Base-by-base conservation (phyloP, 208 protist genomes). In the Herpetomonas tarakana region DNA sequence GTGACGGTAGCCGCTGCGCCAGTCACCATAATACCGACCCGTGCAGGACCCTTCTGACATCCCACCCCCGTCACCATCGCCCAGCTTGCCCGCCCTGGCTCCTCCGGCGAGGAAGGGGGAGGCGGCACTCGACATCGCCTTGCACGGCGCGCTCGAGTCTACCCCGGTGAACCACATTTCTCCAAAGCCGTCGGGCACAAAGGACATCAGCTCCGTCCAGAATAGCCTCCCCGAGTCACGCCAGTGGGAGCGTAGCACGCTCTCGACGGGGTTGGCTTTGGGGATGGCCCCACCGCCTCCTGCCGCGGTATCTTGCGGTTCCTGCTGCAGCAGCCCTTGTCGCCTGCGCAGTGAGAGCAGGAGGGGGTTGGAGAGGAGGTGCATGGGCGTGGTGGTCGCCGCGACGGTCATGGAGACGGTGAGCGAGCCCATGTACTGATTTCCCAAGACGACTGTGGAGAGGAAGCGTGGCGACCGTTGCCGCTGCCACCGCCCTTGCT, bases 21-120 rank as follows among this genome's bases (percentile, higher is more conserved):
- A 91, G 24, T 58, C 50, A 2, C 84, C 84, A 56, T 80, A 91
- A 52, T 83, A 83, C 28, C 76, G 72, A 25, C 31, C 50, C 35
- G 14, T 41, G 35, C 6, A 14, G 9, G 6, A 6, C 9, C 35
- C 35, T 41, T 41, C 35, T 6, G 9, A 14, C 9, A 41, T 6
- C 35, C 35, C 35, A 7, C 18, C 18, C 9, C 12, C n/a, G 11
- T 7, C 19, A 6, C 12, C 18, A 18, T 19, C 46, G 14, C 6
- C 9, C 35, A 41, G 4, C 19, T 4, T 18, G 9, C 44, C 44
- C 19, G 50, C 50, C n/a, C n/a, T n/a, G n/a, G n/a, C n/a, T n/a
- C n/a, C n/a, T n/a, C n/a, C n/a, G n/a, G n/a, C n/a, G n/a, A n/a
- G n/a, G n/a, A n/a, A n/a, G n/a, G n/a, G n/a, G 28, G 25, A n/a